Percentiles rank a stretch among this genome's conserved stretches.
Conservation (phyloP, 2,329 filamentous ascomycete species). For the Cladosporium sp. region DNA sequence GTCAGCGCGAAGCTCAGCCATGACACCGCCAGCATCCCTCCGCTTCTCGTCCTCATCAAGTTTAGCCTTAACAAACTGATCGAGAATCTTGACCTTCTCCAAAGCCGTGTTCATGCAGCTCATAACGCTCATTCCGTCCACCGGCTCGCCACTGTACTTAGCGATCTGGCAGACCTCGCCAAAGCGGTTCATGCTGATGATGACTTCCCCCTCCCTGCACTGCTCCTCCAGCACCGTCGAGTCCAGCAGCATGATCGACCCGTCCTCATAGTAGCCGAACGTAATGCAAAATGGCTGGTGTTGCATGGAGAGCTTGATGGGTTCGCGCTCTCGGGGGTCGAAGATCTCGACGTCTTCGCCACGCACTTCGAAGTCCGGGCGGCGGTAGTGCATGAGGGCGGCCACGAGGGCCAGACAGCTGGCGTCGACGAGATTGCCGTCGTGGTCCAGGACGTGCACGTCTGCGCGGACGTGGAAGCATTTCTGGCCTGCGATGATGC, state of each 20-base stretch:
- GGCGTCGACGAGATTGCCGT: conserved; percentile 85
- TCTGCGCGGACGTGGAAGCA: conserved; percentile 91
- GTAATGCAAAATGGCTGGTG: conserved; percentile 91
- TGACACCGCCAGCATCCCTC: conserved; percentile 74
- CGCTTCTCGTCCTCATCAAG: conserved; percentile 76
- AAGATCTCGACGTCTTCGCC: conserved; percentile 84
- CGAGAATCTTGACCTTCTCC: conserved; percentile 77
- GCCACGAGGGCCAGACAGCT: conserved; percentile 85
- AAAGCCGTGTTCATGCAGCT: conserved; percentile 73
- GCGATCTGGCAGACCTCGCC: conserved; percentile 90
- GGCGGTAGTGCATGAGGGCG: conserved; percentile 84
- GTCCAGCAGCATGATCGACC: conserved; percentile 71
- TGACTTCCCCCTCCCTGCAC: conserved; percentile 69
- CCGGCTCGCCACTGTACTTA: conserved; percentile 80
- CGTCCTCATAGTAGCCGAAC: conserved; percentile 77
- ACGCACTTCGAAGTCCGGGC: conserved; percentile 84
- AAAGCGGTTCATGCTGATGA: conserved; percentile 82
- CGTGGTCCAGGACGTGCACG: conserved; percentile 85
- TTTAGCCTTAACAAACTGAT: conserved; percentile 68
- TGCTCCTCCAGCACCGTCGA: conserved; percentile 74
- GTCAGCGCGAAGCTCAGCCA: conserved; percentile 78
- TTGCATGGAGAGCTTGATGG: conserved; percentile 84
- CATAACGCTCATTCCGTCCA: conserved; percentile 77
- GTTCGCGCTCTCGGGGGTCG: conserved; percentile 80
- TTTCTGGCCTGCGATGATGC: conserved; percentile 85